Conservation (phyloP, 768 basidiomycete species). For the Phaeotremella skinneri region DNA sequence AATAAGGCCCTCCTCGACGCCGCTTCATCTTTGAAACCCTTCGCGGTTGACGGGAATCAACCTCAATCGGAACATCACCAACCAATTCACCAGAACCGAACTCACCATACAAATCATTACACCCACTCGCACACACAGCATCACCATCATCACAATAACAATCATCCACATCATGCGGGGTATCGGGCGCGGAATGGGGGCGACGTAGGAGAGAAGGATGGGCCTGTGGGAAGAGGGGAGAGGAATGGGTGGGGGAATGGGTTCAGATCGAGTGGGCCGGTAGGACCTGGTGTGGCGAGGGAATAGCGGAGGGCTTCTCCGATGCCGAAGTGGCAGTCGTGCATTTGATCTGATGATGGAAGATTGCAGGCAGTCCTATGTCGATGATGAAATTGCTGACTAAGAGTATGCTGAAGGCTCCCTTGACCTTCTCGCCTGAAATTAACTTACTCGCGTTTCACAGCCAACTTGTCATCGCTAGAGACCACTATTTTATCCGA, state of each 20-base stretch:
- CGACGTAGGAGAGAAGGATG: conserved; percentile 4
- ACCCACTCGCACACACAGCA: conserved; percentile 7
- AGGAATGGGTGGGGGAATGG: conserved; percentile 4
- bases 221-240: conserved; percentile 2
- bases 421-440: no score
- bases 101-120: conserved; percentile 4
- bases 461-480: no score
- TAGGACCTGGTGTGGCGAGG: neutral
- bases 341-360: no score
- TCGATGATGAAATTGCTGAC: no score
- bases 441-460: no score
- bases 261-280: neutral
- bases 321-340: no score
- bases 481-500: no score
- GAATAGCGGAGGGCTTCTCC: neutral
- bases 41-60: neutral
- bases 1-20: conserved; percentile 56
- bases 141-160: conserved; percentile 14
- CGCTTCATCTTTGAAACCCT: conserved; percentile 21
- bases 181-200: conserved; percentile 8
- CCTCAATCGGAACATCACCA: neutral
- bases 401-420: no score
- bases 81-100: neutral
- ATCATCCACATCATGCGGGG: conserved; percentile 9
- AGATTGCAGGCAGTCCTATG: no score